Conservation (phyloP, 495 filamentous ascomycete genomes). For the Cenococcum geophilum region DNA sequence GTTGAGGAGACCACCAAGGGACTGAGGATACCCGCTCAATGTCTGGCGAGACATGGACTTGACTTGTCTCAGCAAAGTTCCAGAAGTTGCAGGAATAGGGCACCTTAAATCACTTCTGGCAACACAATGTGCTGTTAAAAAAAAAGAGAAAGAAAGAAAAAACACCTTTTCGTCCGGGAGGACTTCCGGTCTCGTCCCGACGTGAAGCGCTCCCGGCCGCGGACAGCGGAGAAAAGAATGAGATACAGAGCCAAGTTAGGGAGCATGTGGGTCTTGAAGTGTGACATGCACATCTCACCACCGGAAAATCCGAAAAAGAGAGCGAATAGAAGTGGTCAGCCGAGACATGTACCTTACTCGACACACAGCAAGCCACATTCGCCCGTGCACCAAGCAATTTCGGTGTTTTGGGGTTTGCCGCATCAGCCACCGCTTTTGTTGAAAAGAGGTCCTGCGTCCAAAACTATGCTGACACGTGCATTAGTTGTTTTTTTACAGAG, state of each 20-base stretch:
- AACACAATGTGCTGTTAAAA: no score
- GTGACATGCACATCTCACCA: neutral
- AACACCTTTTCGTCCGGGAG: neutral
- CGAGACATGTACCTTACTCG: slow-evolving; percentile 6
- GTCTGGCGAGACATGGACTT: no score
- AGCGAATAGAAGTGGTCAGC: slow-evolving; percentile 1
- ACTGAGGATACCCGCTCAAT: no score
- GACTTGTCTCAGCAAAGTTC: no score
- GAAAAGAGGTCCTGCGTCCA: neutral
- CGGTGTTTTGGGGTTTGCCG: neutral
- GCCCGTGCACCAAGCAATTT: neutral
- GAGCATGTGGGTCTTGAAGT: neutral
- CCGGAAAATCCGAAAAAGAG: neutral
- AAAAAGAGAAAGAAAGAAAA: no score
- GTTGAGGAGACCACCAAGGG: no score
- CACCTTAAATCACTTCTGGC: no score
- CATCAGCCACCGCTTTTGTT: neutral
- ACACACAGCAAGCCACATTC: neutral
- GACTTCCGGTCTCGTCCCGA: neutral
- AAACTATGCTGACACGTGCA: neutral
- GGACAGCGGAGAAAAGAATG: neutral
- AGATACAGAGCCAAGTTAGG: neutral
- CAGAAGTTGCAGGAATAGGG: no score
- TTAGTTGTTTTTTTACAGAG: neutral
- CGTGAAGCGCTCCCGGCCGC: neutral